A percentile compares a stretch with the other conserved stretches of the same genome.
Conservation (phyloP, 2,329 filamentous ascomycete species). For the Fonsecaea pedrosoi region DNA sequence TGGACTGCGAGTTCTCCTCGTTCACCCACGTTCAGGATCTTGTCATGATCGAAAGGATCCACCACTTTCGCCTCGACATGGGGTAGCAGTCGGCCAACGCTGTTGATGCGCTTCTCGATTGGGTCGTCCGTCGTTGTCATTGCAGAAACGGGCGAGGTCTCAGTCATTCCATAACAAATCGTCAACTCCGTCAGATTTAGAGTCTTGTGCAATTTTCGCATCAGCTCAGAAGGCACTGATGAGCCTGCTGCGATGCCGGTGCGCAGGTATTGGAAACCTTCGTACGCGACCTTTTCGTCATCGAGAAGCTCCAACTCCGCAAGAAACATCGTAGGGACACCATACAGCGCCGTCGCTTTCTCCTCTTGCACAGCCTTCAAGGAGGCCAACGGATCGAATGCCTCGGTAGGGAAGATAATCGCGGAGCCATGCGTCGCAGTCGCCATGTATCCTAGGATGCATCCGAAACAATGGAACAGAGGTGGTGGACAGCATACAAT, state of each 20-base stretch:
- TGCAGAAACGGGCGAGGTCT: conserved; percentile 72
- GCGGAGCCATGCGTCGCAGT: conserved; percentile 80
- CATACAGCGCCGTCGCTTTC: conserved; percentile 75
- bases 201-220: conserved; percentile 73
- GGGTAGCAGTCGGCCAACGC: conserved; percentile 81
- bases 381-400: conserved; percentile 79
- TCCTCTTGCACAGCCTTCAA: conserved; percentile 70
- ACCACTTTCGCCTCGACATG: conserved; percentile 84
- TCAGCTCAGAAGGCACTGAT: conserved; percentile 70
- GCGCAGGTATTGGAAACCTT: conserved; percentile 69
- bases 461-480: conserved; percentile 78
- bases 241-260: conserved; percentile 94
- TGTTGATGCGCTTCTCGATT: conserved; percentile 72
- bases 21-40: conserved; percentile 67
- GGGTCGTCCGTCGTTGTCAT: conserved; percentile 85
- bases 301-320: conserved; percentile 81
- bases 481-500: conserved; percentile 70
- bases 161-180: conserved; percentile 97
- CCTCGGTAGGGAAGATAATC: conserved; percentile 84
- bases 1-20: conserved; percentile 81
- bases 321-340: conserved; percentile 94
- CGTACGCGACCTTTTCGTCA: conserved; percentile 52
- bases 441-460: conserved; percentile 93
- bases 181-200: conserved; percentile 83
- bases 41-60: conserved; percentile 69